Conservation (phyloP, 176 grass and related monocot species). For the Cocos nucifera region DNA sequence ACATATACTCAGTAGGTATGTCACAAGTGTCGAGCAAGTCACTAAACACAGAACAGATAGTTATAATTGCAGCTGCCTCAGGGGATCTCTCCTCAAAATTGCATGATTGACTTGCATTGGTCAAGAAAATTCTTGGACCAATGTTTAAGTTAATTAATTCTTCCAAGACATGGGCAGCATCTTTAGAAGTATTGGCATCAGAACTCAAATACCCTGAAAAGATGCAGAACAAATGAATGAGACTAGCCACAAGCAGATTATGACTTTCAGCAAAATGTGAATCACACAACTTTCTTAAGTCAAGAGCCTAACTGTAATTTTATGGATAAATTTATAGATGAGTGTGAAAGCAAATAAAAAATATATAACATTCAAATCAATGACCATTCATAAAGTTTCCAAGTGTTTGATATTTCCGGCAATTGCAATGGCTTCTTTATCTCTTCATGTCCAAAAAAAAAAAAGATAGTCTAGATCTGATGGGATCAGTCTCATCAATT, state of each 20-base stretch:
- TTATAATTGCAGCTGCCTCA: slow-evolving; percentile 40
- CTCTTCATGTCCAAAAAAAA: background rate
- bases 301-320: no score
- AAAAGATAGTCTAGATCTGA: background rate
- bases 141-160: slow-evolving; percentile 51
- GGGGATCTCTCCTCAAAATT: slow-evolving; percentile 25
- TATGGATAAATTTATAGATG: no score
- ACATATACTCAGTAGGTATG: slow-evolving; percentile 37
- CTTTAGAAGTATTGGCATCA: slow-evolving; percentile 49
- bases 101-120: slow-evolving; percentile 20
- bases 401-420: no score
- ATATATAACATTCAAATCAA: no score
- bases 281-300: no score
- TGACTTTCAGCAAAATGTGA: no score
- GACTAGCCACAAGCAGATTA: no score
- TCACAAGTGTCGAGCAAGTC: slow-evolving; percentile 35
- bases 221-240: background rate
- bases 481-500: background rate
- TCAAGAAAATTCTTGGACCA: slow-evolving; percentile 25
- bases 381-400: no score
- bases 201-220: slow-evolving; percentile 56
- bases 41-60: slow-evolving; percentile 59
- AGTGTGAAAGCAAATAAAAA: no score
- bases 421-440: background rate
- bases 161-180: slow-evolving; percentile 44